Evolutionary conservation across 345 rosid species (phyloP), one percentile per base, ranked within the genome.

Genomic region (Camelina laxa): DNA sequence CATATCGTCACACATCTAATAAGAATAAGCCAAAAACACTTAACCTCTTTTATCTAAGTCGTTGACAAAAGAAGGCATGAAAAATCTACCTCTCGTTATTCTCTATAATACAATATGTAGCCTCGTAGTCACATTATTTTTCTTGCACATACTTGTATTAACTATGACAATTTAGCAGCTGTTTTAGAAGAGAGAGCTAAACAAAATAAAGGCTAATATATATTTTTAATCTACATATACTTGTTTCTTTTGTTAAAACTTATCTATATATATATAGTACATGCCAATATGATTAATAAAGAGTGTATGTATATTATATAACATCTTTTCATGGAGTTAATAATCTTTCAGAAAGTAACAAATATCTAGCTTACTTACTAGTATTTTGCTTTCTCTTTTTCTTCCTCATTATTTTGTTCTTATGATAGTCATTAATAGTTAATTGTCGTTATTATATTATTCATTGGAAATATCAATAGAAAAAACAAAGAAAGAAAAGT

Each of bases 401-500:
- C 11, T 10, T 41, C 49, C 30, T 60, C 68, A 60, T 67, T 24
- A 1, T 21, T 45, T 14, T 31, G 41, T 12, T 20, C 21, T 30
- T 51, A 53, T 31, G 22, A 47, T 48, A 36, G 76, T 49, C 19
- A 76, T 45, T 24, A 62, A 44, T 54, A 31, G 44, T 42, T 70
- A 63, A 49, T 58, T 70, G 72, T 70, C 54, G 20, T 76, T 51
- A 77, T 65, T 57, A 59, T 56, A 77, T 31, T 31, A 48, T 65
- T 24, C 49, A 22, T 77, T 71, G 77, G 77, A 66, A 71, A 65
- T 70, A 70, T 62, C 71, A 71, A 71, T 39, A 58, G 47, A 60
- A 67, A 67, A 71, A 49, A 70, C 36, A 21, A 22, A 44, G 65
- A 58, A 41, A 67, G 82, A 83, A 83, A 87, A 80, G 86, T 80